Base-by-base conservation (phyloP, 106 monocot genomes). In the Cymbidium sinense region DNA sequence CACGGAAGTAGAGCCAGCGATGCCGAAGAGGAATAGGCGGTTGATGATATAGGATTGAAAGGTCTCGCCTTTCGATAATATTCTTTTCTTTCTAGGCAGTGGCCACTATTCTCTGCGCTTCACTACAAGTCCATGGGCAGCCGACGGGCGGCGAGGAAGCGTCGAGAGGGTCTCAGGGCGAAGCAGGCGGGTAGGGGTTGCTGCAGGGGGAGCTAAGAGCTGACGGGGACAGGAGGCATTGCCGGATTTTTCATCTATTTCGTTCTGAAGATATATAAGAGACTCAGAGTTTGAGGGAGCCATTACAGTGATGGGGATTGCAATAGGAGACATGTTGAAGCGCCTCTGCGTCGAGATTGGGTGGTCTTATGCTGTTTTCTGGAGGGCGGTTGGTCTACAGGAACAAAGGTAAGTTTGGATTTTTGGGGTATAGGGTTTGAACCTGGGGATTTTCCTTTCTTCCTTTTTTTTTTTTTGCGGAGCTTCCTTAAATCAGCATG, bases 281-380 rank as follows among this genome's bases (percentile, higher is more conserved):
- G 76, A 7, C 31, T 55, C 23, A 65, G 29, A 3, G 37, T 78
- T 78, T 27, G 30, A 19, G 41, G 13, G 30, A 44, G 44, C 10
- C 18, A 25, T 11, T 33, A 47, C 52, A 54, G 18, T 75, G 35
- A 90, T 90, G 93, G 86, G 75, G 65, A 7, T 79, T 50, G 72
- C 73, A 50, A 76, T 91, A 2, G 83, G 74, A 75, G 91, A 84
- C 3, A 77, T 77, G 23, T 84, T 94, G 52, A 39, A 84, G 82
- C 82, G 91, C 19, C 85, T 94, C 51, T 91, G 94, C 81, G 82
- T 73, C 21, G 91, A 91, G 86, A 78, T 86, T 52, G 94, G 94
- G 28, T 94, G 94, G 94, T 91, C 91, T 2, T 94, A 94, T 70
- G 94, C 94, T 2, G 91, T 94, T n/a, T 87, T 89, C 70, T 94